Conservation (phyloP, 75 land plant species). For the Larix kaempferi region DNA sequence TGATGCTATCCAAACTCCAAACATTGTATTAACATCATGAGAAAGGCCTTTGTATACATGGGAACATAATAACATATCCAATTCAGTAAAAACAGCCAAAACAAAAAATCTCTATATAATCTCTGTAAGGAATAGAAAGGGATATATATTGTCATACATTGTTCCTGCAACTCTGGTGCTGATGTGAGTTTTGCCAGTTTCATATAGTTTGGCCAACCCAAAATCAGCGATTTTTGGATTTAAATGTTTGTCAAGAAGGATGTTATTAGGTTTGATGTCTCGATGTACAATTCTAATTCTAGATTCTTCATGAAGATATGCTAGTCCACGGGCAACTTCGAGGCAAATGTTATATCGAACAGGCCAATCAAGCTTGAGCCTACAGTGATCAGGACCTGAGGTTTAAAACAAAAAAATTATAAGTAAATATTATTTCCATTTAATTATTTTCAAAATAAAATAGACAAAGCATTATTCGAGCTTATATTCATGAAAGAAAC, state of each 20-base stretch:
- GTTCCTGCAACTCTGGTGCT: constrained; percentile 52
- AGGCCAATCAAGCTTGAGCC: constrained; percentile 34
- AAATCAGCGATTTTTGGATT: constrained; percentile 56
- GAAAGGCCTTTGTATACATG: neutral
- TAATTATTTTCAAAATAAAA: neutral
- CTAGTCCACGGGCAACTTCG: constrained; percentile 52
- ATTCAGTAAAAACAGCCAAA: neutral
- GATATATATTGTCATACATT: constrained; percentile 14
- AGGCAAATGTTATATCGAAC: constrained; percentile 30
- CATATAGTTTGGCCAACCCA: constrained; percentile 41
- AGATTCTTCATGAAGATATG: constrained; percentile 54
- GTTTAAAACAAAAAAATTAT: neutral
- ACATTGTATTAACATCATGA: neutral
- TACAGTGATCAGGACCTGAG: neutral
- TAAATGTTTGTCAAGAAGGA: constrained; percentile 37
- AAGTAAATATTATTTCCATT: neutral
- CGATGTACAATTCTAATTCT: constrained; percentile 44
- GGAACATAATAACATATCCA: neutral
- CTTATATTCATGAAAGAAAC: neutral
- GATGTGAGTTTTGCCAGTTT: constrained; percentile 33
- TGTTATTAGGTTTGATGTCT: constrained; percentile 50
- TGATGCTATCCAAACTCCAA: neutral
- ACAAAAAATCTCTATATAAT: neutral
- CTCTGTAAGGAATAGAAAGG: neutral
- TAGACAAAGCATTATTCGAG: neutral